Percentiles rank a stretch among this genome's conserved stretches.
Evolutionary conservation across 495 filamentous ascomycete genomes (phyloP).

Genomic region (Penicillium soppii): DNA sequence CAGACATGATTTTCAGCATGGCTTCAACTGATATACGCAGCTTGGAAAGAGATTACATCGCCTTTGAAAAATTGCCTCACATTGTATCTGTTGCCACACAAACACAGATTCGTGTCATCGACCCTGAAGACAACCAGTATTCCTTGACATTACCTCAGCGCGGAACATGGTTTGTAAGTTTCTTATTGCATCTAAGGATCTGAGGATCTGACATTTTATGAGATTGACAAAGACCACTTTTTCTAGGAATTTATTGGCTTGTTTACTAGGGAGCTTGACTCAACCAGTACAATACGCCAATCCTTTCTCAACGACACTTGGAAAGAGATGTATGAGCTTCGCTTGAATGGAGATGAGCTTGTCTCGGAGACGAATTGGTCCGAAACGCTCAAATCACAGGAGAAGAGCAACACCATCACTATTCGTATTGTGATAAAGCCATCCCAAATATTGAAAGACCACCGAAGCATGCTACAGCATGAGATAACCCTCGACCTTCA

Average conservation of each 20-base stretch:
- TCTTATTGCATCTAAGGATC: background rate
- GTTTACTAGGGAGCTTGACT: background rate
- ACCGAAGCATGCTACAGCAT: too few relatives aligned
- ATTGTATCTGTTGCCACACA: background rate
- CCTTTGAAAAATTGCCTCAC: background rate
- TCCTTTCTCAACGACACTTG: conserved; percentile 5
- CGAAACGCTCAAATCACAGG: background rate
- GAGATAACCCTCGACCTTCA: too few relatives aligned
- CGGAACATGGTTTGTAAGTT: conserved; percentile 12
- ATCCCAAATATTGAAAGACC: background rate
- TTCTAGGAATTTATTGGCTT: conserved; percentile 5
- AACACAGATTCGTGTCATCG: conserved; percentile 2
- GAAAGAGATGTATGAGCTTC: conserved; percentile 7
- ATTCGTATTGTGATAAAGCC: background rate
- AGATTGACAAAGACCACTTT: too few relatives aligned
- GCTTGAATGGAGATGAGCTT: background rate
- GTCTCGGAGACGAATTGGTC: conserved; percentile 7
- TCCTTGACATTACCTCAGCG: background rate
- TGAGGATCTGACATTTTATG: too few relatives aligned
- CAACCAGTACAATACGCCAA: background rate
- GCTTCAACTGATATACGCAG: background rate
- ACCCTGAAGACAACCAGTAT: conserved; percentile 6
- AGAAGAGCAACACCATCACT: background rate
- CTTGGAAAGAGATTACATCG: background rate
- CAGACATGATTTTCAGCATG: conserved; percentile 10